Evolutionary conservation across 345 rosid species (phyloP).

Genomic region (Corchorus olitorius): DNA sequence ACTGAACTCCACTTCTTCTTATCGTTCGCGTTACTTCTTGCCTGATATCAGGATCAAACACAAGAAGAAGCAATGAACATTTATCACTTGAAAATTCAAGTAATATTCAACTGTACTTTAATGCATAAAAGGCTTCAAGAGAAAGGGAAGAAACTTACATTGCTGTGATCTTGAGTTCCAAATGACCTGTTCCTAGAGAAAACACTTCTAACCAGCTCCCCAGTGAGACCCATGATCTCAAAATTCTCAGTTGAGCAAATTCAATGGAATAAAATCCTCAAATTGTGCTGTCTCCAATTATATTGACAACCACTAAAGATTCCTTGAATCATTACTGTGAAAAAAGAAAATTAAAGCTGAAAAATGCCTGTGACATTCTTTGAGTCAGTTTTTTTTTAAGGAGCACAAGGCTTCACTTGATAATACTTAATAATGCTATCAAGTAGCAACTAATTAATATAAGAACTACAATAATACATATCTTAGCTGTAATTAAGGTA

Average conservation of each 20-base stretch:
- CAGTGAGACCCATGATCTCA: conserved; percentile 71
- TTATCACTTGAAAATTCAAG: not conserved
- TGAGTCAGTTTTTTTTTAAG: conserved; percentile 5
- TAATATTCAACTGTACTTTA: not conserved
- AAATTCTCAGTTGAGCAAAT: conserved; percentile 24
- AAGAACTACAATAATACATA: conserved; percentile 16
- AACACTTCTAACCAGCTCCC: conserved; percentile 66
- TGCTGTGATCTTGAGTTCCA: conserved; percentile 38
- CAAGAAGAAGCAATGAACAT: conserved; percentile 2
- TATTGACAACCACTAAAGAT: conserved; percentile 33
- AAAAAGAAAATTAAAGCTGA: conserved; percentile 17
- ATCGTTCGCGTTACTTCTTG: conserved; percentile 45
- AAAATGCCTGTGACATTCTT: conserved; percentile 35
- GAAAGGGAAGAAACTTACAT: conserved; percentile 36
- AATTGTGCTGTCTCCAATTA: conserved; percentile 29
- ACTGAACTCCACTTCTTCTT: conserved; percentile 70
- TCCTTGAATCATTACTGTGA: conserved; percentile 35
- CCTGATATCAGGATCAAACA: conserved; percentile 36
- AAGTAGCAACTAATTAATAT: not conserved
- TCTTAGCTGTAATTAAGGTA: conserved; percentile 29
- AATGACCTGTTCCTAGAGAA: conserved; percentile 63
- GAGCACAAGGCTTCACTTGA: conserved; percentile 20
- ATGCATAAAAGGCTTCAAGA: not conserved
- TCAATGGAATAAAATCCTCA: conserved; percentile 16
- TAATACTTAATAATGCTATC: not conserved